phyloP scores from a whole-genome alignment of 345 rosid species.

The Acer negundo region DNA sequence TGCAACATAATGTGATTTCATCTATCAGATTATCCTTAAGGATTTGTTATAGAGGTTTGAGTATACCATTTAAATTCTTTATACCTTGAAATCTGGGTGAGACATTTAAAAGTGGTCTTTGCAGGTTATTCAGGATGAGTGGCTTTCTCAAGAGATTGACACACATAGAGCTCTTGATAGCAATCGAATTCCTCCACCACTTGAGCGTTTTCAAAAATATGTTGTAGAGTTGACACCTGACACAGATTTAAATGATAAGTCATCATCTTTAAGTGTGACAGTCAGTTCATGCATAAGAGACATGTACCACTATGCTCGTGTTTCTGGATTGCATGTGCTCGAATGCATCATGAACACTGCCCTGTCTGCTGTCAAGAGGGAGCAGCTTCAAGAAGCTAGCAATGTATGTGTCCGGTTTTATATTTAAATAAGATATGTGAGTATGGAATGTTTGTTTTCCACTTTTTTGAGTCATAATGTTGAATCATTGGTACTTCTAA shows the following conservation, averaged over 20 bases:
- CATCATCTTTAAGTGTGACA: slow-evolving; percentile 43
- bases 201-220: slow-evolving; percentile 58
- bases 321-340: slow-evolving; percentile 79
- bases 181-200: slow-evolving; percentile 65
- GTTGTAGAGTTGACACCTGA: slow-evolving; percentile 44
- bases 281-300: slow-evolving; percentile 71
- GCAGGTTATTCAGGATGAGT: slow-evolving; percentile 81
- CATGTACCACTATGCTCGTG: slow-evolving; percentile 87
- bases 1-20: neutral
- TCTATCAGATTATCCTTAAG: neutral
- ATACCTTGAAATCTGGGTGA: slow-evolving; percentile 5
- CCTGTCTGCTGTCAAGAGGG: slow-evolving; percentile 69
- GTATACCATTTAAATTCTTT: neutral
- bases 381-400: slow-evolving; percentile 78
- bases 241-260: slow-evolving; percentile 38
- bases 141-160: slow-evolving; percentile 64
- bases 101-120: slow-evolving; percentile 16
- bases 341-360: slow-evolving; percentile 77
- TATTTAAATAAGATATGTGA: slow-evolving; percentile 20
- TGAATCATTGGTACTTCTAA: slow-evolving; percentile 10
- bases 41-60: neutral
- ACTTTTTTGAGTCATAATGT: slow-evolving; percentile 14
- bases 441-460: slow-evolving; percentile 1
- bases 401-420: slow-evolving; percentile 58
- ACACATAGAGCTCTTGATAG: slow-evolving; percentile 46